Evolutionary conservation across 2,329 filamentous ascomycete genomes (phyloP).

Genomic region (Pseudogymnoascus sp.): DNA sequence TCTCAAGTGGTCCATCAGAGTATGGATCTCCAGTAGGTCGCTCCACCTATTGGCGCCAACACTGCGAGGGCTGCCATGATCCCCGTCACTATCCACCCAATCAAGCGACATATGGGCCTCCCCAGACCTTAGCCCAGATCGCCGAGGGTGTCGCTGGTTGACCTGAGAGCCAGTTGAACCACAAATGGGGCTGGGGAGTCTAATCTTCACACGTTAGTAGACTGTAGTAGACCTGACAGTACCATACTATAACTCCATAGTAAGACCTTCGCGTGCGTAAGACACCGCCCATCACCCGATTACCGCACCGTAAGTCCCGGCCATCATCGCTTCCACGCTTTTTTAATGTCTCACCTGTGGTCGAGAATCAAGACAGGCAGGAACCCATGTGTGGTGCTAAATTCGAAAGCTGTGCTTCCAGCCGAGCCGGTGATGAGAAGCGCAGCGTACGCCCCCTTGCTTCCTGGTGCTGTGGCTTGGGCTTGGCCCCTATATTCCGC

Average conservation of each 20-base stretch:
- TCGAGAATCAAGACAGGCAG: background rate
- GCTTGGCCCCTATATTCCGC: background rate
- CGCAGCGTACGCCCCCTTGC: background rate
- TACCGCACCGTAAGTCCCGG: background rate
- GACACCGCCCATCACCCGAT: constrained; percentile 1
- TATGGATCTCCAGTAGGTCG: background rate
- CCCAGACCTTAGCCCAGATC: background rate
- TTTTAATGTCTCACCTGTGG: background rate
- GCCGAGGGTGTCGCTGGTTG: background rate
- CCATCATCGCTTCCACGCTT: background rate
- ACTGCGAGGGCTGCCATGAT: background rate
- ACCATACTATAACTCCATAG: background rate
- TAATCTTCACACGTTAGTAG: background rate
- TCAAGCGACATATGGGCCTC: background rate
- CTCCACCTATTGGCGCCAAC: background rate
- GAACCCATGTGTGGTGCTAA: background rate
- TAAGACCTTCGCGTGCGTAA: background rate
- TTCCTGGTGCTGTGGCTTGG: background rate
- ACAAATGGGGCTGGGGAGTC: background rate
- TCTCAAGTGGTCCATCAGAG: background rate
- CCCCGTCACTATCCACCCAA: constrained; percentile 6
- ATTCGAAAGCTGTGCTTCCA: background rate
- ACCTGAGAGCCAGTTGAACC: background rate
- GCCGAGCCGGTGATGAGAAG: background rate
- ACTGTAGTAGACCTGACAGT: background rate